Conservation (phyloP, 2,329 filamentous ascomycete species). For the Fusarium sp. region DNA sequence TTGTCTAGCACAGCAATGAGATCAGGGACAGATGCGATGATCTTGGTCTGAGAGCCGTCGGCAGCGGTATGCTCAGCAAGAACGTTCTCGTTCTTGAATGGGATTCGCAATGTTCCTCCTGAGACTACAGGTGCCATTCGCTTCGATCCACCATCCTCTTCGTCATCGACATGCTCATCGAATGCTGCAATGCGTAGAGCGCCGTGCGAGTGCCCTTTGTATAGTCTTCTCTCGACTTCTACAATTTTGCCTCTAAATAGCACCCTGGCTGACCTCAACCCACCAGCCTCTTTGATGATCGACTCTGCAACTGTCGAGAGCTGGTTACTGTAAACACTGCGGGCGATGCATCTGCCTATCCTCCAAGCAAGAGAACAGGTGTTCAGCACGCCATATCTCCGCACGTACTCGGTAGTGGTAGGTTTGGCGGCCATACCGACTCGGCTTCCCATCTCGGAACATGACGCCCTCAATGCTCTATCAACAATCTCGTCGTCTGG, state of each 20-base stretch:
- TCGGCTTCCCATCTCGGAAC: not conserved
- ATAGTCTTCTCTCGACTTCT: not conserved
- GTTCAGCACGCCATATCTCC: not conserved
- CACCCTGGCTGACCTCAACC: not conserved
- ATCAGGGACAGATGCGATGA: constrained; percentile 7
- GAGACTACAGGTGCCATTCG: not conserved
- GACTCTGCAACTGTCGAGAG: not conserved
- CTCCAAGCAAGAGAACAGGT: not conserved
- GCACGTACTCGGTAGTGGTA: not conserved
- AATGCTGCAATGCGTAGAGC: not conserved
- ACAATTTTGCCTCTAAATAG: not conserved
- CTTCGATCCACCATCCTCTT: not conserved
- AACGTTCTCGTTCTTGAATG: not conserved
- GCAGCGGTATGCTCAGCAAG: not conserved
- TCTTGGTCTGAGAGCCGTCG: not conserved
- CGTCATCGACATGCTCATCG: not conserved
- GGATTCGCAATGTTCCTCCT: not conserved
- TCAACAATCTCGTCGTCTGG: not conserved
- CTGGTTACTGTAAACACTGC: not conserved
- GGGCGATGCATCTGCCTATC: not conserved
- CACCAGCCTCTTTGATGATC: not conserved
- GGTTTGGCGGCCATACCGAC: not conserved
- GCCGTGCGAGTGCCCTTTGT: not conserved
- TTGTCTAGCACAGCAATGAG: constrained; percentile 17
- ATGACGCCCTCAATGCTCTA: not conserved